Evolutionary conservation across 2,329 filamentous ascomycete genomes (phyloP).

Genomic region (Colletotrichum cuscutae): DNA sequence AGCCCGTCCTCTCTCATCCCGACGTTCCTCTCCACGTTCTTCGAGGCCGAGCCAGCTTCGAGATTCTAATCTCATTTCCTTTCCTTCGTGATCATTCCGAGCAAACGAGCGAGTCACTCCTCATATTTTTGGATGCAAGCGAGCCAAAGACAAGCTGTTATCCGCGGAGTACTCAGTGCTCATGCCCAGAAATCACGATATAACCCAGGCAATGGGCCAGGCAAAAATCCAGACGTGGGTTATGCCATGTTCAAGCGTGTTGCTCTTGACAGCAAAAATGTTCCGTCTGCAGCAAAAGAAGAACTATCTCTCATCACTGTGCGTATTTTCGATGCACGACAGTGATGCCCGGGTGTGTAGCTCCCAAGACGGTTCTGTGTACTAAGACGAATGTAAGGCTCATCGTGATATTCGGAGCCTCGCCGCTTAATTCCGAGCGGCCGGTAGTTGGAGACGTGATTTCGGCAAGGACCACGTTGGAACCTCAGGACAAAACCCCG

Average conservation of each 20-base stretch:
- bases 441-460: not conserved
- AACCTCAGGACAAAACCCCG: not conserved
- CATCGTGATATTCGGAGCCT: not conserved
- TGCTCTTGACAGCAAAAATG: not conserved
- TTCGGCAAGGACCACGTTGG: not conserved
- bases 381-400: conserved; percentile 2
- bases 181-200: conserved; percentile 8
- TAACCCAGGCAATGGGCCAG: not conserved
- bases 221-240: not conserved
- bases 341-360: not conserved
- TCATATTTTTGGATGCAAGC: not conserved
- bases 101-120: conserved; percentile 13
- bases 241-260: not conserved
- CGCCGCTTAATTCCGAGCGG: not conserved
- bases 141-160: not conserved
- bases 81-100: conserved; percentile 2
- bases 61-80: not conserved
- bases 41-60: not conserved
- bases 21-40: not conserved
- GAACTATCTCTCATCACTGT: conserved; percentile 14
- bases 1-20: not conserved
- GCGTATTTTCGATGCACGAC: not conserved
- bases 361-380: not conserved
- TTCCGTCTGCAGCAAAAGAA: not conserved
- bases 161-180: not conserved